A percentile compares a stretch with the other conserved stretches of the same genome.
phyloP scores from a whole-genome alignment of 139 green algal genomes.

The Haematococcus lacustris region DNA sequence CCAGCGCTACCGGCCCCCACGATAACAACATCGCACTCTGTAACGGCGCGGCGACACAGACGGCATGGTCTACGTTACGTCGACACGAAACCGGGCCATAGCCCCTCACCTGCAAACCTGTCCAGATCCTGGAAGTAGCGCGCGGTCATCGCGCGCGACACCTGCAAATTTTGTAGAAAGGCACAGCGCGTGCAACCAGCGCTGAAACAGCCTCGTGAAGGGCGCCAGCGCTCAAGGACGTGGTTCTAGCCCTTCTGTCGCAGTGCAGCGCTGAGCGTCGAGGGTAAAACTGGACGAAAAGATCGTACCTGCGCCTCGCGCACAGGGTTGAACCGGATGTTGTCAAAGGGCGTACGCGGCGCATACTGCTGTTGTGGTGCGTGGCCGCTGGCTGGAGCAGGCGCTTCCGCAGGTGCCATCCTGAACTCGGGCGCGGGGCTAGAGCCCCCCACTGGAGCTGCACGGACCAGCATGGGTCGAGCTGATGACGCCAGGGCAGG shows the following conservation, averaged over 20 bases:
- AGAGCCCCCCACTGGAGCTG: too few species aligned
- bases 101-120: conserved; percentile 60
- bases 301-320: conserved; percentile 42
- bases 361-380: background rate
- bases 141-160: conserved; percentile 79
- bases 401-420: background rate
- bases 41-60: background rate
- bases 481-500: too few species aligned
- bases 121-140: conserved; percentile 92
- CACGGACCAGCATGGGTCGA: too few species aligned
- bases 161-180: conserved; percentile 24
- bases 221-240: background rate
- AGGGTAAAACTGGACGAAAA: too few species aligned
- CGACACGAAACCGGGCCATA: conserved; percentile 37
- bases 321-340: conserved; percentile 69
- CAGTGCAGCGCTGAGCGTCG: background rate
- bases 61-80: background rate
- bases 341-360: conserved; percentile 44
- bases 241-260: background rate
- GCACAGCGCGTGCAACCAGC: background rate
- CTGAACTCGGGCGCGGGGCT: background rate
- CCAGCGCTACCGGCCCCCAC: conserved; percentile 72
- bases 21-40: conserved; percentile 59
- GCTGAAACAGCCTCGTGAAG: background rate
- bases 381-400: too few species aligned